Evolutionary conservation across 2,329 filamentous ascomycete species (phyloP).

Genomic region (Fusarium algeriense): DNA sequence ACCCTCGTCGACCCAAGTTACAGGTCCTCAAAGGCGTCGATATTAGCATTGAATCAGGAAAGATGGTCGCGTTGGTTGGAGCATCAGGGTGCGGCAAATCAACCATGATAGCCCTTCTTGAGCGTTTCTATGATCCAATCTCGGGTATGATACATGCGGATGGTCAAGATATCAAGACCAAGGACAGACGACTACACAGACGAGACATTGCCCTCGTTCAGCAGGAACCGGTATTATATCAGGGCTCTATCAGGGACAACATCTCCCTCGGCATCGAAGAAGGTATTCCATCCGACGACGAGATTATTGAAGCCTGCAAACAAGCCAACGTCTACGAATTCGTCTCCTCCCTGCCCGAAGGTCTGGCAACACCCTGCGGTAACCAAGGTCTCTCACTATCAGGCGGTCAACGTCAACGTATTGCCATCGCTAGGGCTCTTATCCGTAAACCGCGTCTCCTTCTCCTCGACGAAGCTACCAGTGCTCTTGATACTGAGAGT

Average conservation of each 20-base stretch:
- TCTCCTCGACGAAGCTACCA: constrained; percentile 80
- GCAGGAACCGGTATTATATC: constrained; percentile 58
- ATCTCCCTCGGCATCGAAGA: constrained; percentile 61
- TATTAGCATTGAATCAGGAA: constrained; percentile 58
- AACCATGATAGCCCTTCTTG: constrained; percentile 66
- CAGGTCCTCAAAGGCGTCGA: constrained; percentile 56
- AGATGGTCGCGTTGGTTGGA: constrained; percentile 68
- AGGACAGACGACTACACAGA: constrained; percentile 51
- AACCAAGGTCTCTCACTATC: constrained; percentile 76
- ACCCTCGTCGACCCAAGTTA: constrained; percentile 59
- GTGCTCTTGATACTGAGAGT: constrained; percentile 71
- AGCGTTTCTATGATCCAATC: constrained; percentile 58
- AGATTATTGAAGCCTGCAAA: constrained; percentile 63
- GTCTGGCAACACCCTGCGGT: constrained; percentile 73
- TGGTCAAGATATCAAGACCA: constrained; percentile 47
- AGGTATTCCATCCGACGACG: constrained; percentile 49
- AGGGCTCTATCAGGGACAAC: constrained; percentile 68
- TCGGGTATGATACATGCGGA: constrained; percentile 49
- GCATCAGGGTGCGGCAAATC: constrained; percentile 71
- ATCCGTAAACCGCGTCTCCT: constrained; percentile 75
- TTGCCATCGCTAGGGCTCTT: constrained; percentile 79
- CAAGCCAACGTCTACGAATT: constrained; percentile 70
- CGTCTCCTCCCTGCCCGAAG: constrained; percentile 67
- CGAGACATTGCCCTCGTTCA: constrained; percentile 56
- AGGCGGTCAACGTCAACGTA: constrained; percentile 78